These are phyloP conservation scores for Dendryphion nanum DNA, from an alignment of 2,329 filamentous ascomycete genomes.

Conservation along the genomic window DNA sequence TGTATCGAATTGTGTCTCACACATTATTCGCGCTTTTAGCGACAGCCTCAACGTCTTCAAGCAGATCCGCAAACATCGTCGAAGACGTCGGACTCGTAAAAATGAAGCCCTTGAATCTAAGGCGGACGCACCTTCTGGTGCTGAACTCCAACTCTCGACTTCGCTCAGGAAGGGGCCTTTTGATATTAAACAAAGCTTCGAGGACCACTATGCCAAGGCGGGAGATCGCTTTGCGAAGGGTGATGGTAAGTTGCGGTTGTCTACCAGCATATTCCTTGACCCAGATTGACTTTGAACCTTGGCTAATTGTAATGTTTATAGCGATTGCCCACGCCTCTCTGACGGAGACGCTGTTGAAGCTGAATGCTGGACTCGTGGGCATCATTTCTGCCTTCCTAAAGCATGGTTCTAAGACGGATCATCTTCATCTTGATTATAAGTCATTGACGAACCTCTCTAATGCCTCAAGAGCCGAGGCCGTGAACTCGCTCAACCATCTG, in stretches of 20 bases:
- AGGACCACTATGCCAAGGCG: conserved; percentile 34
- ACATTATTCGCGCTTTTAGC: conserved; percentile 46
- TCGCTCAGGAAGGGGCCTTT: conserved; percentile 42
- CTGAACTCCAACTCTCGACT: conserved; percentile 40
- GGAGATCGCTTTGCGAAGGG: conserved; percentile 44
- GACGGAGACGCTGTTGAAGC: conserved; percentile 44
- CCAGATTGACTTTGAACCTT: too few relatives aligned
- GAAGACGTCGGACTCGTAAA: conserved; percentile 27
- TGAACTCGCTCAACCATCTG: conserved; percentile 42
- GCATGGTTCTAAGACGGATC: conserved; percentile 30
- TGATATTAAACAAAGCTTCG: conserved; percentile 45
- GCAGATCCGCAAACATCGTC: conserved; percentile 36
- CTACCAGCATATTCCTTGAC: too few relatives aligned
- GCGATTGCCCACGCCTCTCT: conserved; percentile 48
- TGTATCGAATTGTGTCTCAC: conserved; percentile 37
- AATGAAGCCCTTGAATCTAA: conserved; percentile 16
- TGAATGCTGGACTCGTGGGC: conserved; percentile 48
- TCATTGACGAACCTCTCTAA: conserved; percentile 48
- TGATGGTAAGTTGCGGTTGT: conserved; percentile 46
- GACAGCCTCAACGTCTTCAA: conserved; percentile 48
- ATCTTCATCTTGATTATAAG: conserved; percentile 43
- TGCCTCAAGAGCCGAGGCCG: conserved; percentile 43
- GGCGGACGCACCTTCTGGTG: conserved; percentile 21
- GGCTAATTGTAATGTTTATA: conserved; percentile 16
- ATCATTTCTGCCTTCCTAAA: conserved; percentile 47